Percentiles rank a stretch among this genome's conserved stretches.
Conservation (phyloP, 1,284 basidiomycete species). For the Entoloma clypeatum region DNA sequence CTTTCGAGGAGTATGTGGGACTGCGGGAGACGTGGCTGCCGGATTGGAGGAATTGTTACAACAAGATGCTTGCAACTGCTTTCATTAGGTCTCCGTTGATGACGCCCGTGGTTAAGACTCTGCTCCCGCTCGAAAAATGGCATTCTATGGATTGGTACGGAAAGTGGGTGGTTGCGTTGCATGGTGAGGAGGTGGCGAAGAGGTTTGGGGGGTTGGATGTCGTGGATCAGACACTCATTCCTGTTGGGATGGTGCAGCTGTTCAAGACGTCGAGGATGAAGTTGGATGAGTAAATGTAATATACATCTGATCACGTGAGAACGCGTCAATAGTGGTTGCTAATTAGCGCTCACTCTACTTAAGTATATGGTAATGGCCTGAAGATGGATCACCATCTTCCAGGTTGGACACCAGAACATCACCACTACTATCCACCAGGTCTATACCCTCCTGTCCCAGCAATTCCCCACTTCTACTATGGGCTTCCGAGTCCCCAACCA, state of each 20-base stretch:
- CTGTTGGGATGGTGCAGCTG: slow-evolving; percentile 39
- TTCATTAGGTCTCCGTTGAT: slow-evolving; percentile 12
- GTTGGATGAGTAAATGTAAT: slow-evolving; percentile 33
- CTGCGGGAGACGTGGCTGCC: slow-evolving; percentile 31
- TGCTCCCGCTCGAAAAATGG: slow-evolving; percentile 19
- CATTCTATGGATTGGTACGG: slow-evolving; percentile 30
- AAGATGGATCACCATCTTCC: too few relatives aligned
- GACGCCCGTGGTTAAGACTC: slow-evolving; percentile 26
- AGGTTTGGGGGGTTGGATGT: slow-evolving; percentile 40
- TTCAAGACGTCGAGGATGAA: slow-evolving; percentile 39
- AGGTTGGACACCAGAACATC: too few relatives aligned
- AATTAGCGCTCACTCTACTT: too few relatives aligned
- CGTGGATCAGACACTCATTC: slow-evolving; percentile 40
- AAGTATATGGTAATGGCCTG: too few relatives aligned
- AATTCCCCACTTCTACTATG: too few relatives aligned
- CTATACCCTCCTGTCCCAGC: too few relatives aligned
- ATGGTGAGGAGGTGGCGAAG: slow-evolving; percentile 40
- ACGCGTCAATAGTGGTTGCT: too few relatives aligned
- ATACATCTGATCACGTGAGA: too few relatives aligned
- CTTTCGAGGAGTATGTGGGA: slow-evolving; percentile 32
- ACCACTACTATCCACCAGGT: too few relatives aligned
- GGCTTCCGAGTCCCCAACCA: neutral
- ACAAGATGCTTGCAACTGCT: slow-evolving; percentile 26
- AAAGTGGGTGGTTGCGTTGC: slow-evolving; percentile 36
- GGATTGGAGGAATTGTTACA: slow-evolving; percentile 30